A percentile compares a stretch with the other conserved stretches of the same genome.
Evolutionary conservation across 2,329 filamentous ascomycete species (phyloP).

Genomic region (Gliomastix tumulicola): DNA sequence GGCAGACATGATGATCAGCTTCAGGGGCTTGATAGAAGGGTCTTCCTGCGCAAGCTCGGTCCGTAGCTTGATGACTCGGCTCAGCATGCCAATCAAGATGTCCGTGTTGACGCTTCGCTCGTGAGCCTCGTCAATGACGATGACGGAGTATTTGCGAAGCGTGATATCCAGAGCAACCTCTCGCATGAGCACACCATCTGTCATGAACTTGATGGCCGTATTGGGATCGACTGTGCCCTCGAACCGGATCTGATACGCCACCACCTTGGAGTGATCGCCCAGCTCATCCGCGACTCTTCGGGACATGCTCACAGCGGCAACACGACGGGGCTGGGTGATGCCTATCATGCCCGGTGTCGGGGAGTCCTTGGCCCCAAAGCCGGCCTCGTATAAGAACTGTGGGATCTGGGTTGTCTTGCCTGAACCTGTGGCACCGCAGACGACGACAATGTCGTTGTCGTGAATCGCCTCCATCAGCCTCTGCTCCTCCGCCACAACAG

Average conservation of each 20-base stretch:
- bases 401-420: constrained; percentile 97
- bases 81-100: constrained; percentile 95
- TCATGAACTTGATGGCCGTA: constrained; percentile 98
- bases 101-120: constrained; percentile 97
- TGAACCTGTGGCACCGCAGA: constrained; percentile 92
- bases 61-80: constrained; percentile 80
- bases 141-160: constrained; percentile 81
- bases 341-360: constrained; percentile 89
- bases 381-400: constrained; percentile 91
- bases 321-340: constrained; percentile 87
- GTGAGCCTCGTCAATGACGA: constrained; percentile 95
- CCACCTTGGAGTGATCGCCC: constrained; percentile 65
- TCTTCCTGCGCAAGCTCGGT: constrained; percentile 69
- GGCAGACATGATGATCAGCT: constrained; percentile 97
- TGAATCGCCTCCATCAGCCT: constrained; percentile 97
- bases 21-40: constrained; percentile 66
- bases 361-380: constrained; percentile 73
- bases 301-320: constrained; percentile 95
- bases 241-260: constrained; percentile 93
- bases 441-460: constrained; percentile 80
- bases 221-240: constrained; percentile 74
- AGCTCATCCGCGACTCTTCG: constrained; percentile 85
- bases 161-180: constrained; percentile 88
- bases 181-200: constrained; percentile 87
- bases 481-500: constrained; percentile 91